Evolutionary conservation across 306 rosid species (phyloP), one percentile per base, ranked within the genome.

Genomic region (Quillaja saponaria): DNA sequence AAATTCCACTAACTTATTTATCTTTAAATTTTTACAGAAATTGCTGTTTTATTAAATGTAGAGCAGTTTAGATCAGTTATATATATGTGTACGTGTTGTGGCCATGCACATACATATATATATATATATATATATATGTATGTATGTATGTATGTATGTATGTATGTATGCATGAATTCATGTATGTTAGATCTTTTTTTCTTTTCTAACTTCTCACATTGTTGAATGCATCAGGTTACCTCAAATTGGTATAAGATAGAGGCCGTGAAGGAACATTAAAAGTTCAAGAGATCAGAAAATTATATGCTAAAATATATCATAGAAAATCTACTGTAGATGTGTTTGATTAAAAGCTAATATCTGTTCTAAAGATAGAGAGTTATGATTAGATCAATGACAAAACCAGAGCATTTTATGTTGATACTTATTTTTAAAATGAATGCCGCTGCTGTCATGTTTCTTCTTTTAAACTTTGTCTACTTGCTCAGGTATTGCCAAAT

Each of bases 241-340:
- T 84, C 99, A 60, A 85, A 80, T 75, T 87, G 74, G 60, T 92
- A 89, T 78, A 83, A 79, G 12, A 89, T 92, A 58, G 95, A 89
- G 75, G 99, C 96, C 71, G 77, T 59, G 38, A 92, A 81, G 83
- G 80, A 89, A 82, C 97, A 89, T 65, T 92, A 82, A 96, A 87
- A 80, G 76, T 92, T 92, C 81, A 84, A 76, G 79, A 74, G 67
- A 68, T 80, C 89, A 84, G 86, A 72, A 57, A 85, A 87, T 51
- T 92, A 89, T 73, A 59, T 81, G 99, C 96, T 92, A 88, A 47
- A 58, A 42, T 55, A 47, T 66, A 47, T 35, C 13, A 47, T 68
- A 49, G 14, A 35, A 25, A 7, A 33, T 40, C 44, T 66, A 6
- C 17, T 33, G 25, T 58, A 45, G 6, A 45, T 45, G 51, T 63